phyloP scores from a whole-genome alignment of 176 grass and related monocot species.

The Oryza officinalis region DNA sequence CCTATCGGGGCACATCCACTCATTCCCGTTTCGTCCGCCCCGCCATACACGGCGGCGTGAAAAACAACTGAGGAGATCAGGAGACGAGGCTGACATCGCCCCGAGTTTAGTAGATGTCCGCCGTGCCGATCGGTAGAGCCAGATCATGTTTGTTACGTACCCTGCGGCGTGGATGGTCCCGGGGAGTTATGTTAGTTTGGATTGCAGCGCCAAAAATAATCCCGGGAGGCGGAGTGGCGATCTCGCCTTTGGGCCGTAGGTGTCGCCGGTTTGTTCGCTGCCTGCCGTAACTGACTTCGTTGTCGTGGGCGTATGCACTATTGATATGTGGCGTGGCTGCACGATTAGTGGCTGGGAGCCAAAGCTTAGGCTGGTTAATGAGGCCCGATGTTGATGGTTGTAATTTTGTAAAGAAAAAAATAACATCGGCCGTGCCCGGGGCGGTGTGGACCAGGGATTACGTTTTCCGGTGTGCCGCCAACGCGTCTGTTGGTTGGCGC shows the following conservation, averaged over 20 bases:
- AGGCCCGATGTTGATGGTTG: not conserved
- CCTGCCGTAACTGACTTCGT: not conserved
- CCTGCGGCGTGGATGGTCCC: not conserved
- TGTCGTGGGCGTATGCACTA: not conserved
- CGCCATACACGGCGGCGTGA: not conserved
- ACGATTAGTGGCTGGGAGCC: not conserved
- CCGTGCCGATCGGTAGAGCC: not conserved
- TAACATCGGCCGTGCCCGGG: not conserved
- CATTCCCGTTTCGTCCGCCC: not conserved
- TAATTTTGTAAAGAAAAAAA: not conserved
- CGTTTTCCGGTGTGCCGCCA: conserved; percentile 2
- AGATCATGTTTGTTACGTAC: not conserved
- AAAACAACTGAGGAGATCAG: not conserved
- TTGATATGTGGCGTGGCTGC: not conserved
- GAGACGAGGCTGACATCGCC: not conserved
- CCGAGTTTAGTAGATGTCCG: not conserved
- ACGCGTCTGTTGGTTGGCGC: not conserved
- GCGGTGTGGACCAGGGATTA: not conserved
- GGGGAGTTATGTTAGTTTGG: not conserved
- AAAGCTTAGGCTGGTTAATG: not conserved
- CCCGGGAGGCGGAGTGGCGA: not conserved
- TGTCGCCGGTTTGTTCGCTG: not conserved
- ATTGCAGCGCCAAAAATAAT: not conserved
- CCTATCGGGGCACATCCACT: not conserved
- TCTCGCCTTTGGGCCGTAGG: not conserved